A percentile compares a stretch with the other conserved stretches of the same genome.
phyloP scores from a whole-genome alignment of 2,329 filamentous ascomycete species.

The Diplodia sapinea region DNA sequence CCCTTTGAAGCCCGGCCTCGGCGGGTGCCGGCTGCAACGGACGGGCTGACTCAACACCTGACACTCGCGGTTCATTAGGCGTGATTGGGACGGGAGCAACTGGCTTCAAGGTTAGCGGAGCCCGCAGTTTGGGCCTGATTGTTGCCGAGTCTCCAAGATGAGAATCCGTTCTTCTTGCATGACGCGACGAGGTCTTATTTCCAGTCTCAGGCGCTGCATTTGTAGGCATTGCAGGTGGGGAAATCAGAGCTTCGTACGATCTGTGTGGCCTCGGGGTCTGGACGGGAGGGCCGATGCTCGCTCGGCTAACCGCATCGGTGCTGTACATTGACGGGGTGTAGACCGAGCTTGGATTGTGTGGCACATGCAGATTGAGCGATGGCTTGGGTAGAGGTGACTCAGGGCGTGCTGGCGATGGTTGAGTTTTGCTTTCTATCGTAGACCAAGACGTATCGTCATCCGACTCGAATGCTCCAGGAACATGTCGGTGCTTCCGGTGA shows the following conservation, averaged over 20 bases:
- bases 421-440: neutral
- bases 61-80: neutral
- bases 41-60: neutral
- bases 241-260: conserved; percentile 15
- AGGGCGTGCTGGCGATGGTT: neutral
- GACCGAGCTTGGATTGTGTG: neutral
- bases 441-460: conserved; percentile 15
- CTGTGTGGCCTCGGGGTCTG: neutral
- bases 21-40: neutral
- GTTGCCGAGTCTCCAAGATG: neutral
- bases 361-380: neutral
- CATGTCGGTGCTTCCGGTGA: neutral
- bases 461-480: conserved; percentile 31
- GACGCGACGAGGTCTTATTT: neutral
- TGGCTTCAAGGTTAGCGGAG: neutral
- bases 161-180: neutral
- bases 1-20: conserved; percentile 24
- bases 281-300: neutral
- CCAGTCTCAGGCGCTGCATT: neutral
- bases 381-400: neutral
- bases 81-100: neutral
- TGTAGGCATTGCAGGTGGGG: neutral
- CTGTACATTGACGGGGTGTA: conserved; percentile 24
- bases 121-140: neutral
- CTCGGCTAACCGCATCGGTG: neutral